A percentile compares a stretch with the other conserved stretches of the same genome.
phyloP scores from a whole-genome alignment of 805 yeast genomes.

The Suhomyces canberraensis region DNA sequence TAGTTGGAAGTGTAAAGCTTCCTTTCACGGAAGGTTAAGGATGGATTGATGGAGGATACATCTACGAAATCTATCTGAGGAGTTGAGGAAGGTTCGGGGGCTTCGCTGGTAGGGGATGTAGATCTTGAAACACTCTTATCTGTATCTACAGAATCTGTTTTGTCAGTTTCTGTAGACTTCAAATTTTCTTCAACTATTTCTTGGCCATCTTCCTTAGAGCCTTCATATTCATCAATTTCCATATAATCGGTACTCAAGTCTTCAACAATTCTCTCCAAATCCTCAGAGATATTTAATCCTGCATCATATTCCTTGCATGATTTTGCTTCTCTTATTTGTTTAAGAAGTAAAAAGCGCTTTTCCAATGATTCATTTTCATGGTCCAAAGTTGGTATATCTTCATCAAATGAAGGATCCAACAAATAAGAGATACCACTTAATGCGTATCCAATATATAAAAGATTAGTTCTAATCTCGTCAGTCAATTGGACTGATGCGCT shows the following conservation, averaged over 20 bases:
- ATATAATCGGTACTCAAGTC: constrained; percentile 15
- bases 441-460: constrained; percentile 56
- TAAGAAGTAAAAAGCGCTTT: constrained; percentile 31
- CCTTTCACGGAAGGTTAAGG: constrained; percentile 54
- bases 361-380: constrained; percentile 31
- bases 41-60: constrained; percentile 50
- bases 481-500: constrained; percentile 29
- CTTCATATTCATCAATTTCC: constrained; percentile 4
- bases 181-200: not conserved
- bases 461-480: constrained; percentile 54
- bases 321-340: constrained; percentile 28
- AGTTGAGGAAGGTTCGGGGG: constrained; percentile 15
- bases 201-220: not conserved
- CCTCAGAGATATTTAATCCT: constrained; percentile 29
- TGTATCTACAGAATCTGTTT: not conserved
- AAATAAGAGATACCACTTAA: constrained; percentile 69
- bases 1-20: constrained; percentile 64
- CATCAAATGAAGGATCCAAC: constrained; percentile 68
- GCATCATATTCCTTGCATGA: constrained; percentile 20
- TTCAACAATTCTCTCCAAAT: constrained; percentile 31
- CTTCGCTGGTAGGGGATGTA: constrained; percentile 11
- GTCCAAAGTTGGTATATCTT: constrained; percentile 39
- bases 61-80: constrained; percentile 43
- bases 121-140: not conserved
- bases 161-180: constrained; percentile 3